These are phyloP conservation scores for Phytopythium aichiense DNA, from an alignment of 352 stramenopile species.

Conservation along the genomic window DNA sequence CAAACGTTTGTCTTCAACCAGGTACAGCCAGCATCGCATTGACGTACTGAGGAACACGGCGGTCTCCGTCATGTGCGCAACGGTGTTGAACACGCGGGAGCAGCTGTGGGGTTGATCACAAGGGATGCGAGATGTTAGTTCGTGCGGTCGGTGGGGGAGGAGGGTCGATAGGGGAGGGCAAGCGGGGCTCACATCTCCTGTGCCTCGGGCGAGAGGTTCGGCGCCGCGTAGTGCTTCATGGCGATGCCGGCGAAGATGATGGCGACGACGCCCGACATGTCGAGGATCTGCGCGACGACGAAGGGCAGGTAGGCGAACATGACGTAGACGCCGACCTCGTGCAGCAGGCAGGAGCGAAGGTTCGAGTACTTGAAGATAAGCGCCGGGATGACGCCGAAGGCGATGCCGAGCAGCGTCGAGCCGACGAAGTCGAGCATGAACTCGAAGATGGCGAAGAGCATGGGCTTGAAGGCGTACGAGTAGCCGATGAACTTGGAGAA, in stretches of 20 bases:
- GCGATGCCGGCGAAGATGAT: slow-evolving; percentile 93
- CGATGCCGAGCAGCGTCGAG: slow-evolving; percentile 85
- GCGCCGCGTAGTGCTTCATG: slow-evolving; percentile 87
- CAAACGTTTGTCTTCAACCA: too few species aligned
- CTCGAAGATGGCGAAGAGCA: slow-evolving; percentile 82
- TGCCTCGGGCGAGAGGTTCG: slow-evolving; percentile 80
- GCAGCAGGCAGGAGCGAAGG: slow-evolving; percentile 76
- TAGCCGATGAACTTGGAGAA: slow-evolving; percentile 91
- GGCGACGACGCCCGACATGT: slow-evolving; percentile 90
- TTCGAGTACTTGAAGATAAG: slow-evolving; percentile 91
- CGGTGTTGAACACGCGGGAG: slow-evolving; percentile 86
- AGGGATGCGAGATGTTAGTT: neutral
- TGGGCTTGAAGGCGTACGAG: slow-evolving; percentile 73
- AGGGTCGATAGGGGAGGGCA: too few species aligned
- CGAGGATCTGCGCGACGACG: slow-evolving; percentile 61
- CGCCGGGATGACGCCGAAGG: slow-evolving; percentile 79
- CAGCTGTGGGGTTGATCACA: slow-evolving; percentile 31
- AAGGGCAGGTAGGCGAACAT: slow-evolving; percentile 88
- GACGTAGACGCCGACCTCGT: slow-evolving; percentile 87
- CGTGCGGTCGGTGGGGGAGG: slow-evolving; percentile 6
- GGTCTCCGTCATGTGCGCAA: slow-evolving; percentile 91
- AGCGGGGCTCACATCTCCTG: slow-evolving; percentile 59
- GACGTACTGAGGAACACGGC: slow-evolving; percentile 90
- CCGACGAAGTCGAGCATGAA: slow-evolving; percentile 89
- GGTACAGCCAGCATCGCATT: too few species aligned